These are phyloP conservation scores for Strobilomyces dryophilus DNA, from an alignment of 768 basidiomycete genomes.

Conservation along the genomic window DNA sequence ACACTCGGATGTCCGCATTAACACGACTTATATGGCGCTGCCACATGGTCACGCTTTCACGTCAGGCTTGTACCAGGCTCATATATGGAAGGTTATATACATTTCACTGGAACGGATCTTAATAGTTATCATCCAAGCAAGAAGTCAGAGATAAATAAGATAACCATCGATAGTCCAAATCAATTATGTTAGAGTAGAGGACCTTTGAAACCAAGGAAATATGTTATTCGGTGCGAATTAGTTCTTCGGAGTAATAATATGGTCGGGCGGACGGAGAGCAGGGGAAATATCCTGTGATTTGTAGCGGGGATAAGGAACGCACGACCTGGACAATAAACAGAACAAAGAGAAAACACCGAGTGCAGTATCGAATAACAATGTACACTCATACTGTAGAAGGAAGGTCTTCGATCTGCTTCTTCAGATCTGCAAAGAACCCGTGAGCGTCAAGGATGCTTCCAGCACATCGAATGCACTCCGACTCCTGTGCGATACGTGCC, in stretches of 20 bases:
- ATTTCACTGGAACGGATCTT: conserved; percentile 19
- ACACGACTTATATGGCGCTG: not conserved
- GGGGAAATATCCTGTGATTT: not conserved
- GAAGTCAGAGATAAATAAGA: not conserved
- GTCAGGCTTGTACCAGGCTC: not conserved
- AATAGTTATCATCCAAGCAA: not conserved
- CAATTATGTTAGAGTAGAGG: no score
- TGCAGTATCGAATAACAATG: not conserved
- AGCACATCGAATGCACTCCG: conserved; percentile 60
- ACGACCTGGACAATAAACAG: not conserved
- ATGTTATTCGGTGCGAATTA: no score
- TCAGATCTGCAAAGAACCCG: conserved; percentile 51
- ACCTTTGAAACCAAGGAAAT: not conserved
- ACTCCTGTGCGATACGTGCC: conserved; percentile 42
- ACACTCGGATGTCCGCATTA: conserved; percentile 2
- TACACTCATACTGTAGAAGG: conserved; percentile 38
- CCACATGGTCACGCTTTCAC: not conserved
- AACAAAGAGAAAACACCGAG: not conserved
- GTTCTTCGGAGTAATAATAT: not conserved
- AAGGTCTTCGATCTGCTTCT: conserved; percentile 52
- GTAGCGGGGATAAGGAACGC: not conserved
- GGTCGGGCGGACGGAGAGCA: not conserved
- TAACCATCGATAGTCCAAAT: not conserved
- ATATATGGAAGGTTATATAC: not conserved
- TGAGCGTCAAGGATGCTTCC: conserved; percentile 63